Percentiles rank a stretch among this genome's conserved stretches.
Conservation (phyloP, 176 grass and related monocot genomes). For the Eleusine coracana region DNA sequence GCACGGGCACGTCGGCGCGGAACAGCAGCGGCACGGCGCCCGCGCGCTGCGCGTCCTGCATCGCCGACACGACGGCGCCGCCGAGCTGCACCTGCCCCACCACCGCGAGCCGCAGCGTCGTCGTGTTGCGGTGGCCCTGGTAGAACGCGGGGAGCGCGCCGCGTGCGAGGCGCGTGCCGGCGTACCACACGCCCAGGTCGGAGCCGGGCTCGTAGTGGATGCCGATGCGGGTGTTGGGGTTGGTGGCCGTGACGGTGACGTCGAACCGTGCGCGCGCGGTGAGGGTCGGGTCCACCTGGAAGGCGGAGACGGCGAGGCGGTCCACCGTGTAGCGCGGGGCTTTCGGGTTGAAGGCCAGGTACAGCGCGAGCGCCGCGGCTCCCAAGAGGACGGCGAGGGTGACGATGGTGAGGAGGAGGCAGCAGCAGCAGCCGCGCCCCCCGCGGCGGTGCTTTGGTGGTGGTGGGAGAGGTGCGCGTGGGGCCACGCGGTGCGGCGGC, state of each 20-base stretch:
- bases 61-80: constrained; percentile 35
- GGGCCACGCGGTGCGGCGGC: constrained; percentile 26
- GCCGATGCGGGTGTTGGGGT: constrained; percentile 67
- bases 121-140: constrained; percentile 83
- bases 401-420: neutral
- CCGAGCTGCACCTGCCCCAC: constrained; percentile 62
- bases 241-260: constrained; percentile 69
- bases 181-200: constrained; percentile 59
- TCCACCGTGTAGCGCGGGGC: constrained; percentile 84
- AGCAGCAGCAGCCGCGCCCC: constrained; percentile 66
- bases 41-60: constrained; percentile 58
- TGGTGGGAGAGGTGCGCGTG: neutral
- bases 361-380: constrained; percentile 45
- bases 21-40: constrained; percentile 69
- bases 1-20: constrained; percentile 72
- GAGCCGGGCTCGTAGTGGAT: constrained; percentile 73
- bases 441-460: constrained; percentile 33
- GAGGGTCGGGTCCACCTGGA: constrained; percentile 45
- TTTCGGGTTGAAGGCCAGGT: constrained; percentile 69
- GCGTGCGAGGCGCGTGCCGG: constrained; percentile 31
- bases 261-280: constrained; percentile 60
- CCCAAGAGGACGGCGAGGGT: constrained; percentile 50
- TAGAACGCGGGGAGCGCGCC: constrained; percentile 72
- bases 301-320: constrained; percentile 55
- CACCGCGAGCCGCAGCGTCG: constrained; percentile 58